Evolutionary conservation across 768 basidiomycete species (phyloP).

Genomic region (Amanita muscaria): DNA sequence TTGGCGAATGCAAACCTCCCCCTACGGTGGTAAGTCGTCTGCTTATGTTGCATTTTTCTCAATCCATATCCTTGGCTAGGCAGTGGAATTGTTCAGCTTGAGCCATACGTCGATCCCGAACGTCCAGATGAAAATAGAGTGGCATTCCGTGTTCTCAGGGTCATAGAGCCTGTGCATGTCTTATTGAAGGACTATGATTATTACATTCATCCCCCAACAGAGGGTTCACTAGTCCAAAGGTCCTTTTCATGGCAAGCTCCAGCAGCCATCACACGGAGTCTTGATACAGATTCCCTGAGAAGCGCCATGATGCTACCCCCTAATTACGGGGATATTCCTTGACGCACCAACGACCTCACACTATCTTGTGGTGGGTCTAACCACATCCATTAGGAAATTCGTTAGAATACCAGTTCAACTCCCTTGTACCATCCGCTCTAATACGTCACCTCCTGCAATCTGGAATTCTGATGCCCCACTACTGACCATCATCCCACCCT

Average conservation of each 20-base stretch:
- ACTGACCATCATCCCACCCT: conserved; percentile 66
- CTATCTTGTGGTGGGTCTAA: too few relatives aligned
- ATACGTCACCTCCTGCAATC: conserved; percentile 51
- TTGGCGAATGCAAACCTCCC: not conserved
- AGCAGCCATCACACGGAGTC: not conserved
- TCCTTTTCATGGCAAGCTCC: not conserved
- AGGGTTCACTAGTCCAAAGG: not conserved
- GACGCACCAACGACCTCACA: too few relatives aligned
- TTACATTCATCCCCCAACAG: not conserved
- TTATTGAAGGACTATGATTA: not conserved
- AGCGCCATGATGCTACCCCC: not conserved
- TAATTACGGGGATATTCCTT: not conserved
- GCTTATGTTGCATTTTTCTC: not conserved
- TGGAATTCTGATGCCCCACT: conserved; percentile 72
- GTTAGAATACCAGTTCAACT: too few relatives aligned
- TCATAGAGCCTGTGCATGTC: not conserved
- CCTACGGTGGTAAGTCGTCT: conserved; percentile 1
- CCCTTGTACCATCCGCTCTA: conserved; percentile 52
- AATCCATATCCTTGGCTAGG: not conserved
- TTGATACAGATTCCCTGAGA: not conserved
- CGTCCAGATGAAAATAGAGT: not conserved
- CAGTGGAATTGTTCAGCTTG: not conserved
- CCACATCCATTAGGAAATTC: too few relatives aligned
- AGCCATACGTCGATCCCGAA: not conserved
- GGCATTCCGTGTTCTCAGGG: conserved; percentile 1